These are phyloP conservation scores for Arthrobotrys pseudoclavata DNA, from an alignment of 2,329 filamentous ascomycete genomes.

Conservation along the genomic window DNA sequence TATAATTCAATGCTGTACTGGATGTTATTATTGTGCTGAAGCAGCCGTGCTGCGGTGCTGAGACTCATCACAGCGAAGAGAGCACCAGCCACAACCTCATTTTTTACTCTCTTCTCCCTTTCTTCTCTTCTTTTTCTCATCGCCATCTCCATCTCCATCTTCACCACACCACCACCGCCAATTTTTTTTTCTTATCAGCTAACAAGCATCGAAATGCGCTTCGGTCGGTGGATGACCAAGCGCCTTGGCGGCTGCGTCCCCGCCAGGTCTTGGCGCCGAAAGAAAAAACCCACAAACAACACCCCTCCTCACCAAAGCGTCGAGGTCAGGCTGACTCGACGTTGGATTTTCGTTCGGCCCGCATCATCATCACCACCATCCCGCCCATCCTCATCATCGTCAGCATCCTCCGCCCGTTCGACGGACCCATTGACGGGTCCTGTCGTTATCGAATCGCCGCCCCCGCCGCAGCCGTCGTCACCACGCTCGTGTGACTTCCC, in stretches of 20 bases:
- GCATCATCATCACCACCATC: background rate
- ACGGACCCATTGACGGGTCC: constrained; percentile 10
- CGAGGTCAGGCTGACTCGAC: constrained; percentile 26
- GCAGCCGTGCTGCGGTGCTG: no score
- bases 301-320: background rate
- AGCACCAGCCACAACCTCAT: background rate
- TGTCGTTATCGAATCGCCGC: background rate
- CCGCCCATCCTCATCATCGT: background rate
- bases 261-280: constrained; percentile 19
- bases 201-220: background rate
- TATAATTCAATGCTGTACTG: background rate
- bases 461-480: background rate
- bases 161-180: background rate
- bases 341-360: constrained; percentile 10
- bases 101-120: constrained; percentile 1
- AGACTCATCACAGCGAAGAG: no score
- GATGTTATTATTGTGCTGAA: no score
- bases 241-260: constrained; percentile 16
- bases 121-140: background rate
- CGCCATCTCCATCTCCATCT: background rate
- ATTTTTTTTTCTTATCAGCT: background rate
- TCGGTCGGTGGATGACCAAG: constrained; percentile 1
- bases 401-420: background rate
- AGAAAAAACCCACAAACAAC: constrained; percentile 16
- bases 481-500: constrained; percentile 13